Percentiles rank a stretch among this genome's conserved stretches.
These are phyloP conservation scores for Calonectria leucothoes DNA, from an alignment of 2,329 filamentous ascomycete genomes.

Conservation along the genomic window DNA sequence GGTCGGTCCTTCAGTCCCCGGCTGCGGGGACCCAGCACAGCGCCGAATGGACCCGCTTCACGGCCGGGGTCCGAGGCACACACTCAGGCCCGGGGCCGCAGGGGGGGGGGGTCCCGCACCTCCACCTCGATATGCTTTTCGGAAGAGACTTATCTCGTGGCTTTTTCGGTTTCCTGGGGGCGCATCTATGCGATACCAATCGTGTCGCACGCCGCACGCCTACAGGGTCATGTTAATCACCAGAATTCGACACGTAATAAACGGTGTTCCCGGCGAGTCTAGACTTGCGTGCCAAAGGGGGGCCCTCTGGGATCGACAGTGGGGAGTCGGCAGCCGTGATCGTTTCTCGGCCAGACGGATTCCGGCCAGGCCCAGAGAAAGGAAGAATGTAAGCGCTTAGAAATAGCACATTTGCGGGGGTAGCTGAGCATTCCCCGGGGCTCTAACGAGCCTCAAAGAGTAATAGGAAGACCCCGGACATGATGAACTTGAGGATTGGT, in stretches of 20 bases:
- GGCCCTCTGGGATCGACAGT: neutral
- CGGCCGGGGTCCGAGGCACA: neutral
- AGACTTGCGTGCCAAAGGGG: neutral
- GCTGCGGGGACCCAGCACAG: neutral
- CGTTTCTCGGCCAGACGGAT: neutral
- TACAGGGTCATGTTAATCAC: neutral
- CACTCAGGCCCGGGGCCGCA: conserved; percentile 1
- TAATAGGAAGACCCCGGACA: neutral
- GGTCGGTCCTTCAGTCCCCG: neutral
- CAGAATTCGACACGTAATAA: neutral
- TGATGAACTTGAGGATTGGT: neutral
- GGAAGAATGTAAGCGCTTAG: neutral
- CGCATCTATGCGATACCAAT: neutral
- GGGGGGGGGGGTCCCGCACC: neutral
- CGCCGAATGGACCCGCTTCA: neutral
- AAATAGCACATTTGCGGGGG: neutral
- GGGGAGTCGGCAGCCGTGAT: neutral
- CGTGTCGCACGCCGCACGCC: neutral
- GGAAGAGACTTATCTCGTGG: neutral
- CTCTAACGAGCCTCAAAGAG: neutral
- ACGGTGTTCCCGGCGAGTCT: neutral
- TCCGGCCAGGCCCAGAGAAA: neutral
- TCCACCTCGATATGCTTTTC: conserved; percentile 1
- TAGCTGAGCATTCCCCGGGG: neutral
- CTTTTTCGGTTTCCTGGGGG: neutral